phyloP scores from a whole-genome alignment of 1,139 yeast species.

The Hyphopichia fennica region DNA sequence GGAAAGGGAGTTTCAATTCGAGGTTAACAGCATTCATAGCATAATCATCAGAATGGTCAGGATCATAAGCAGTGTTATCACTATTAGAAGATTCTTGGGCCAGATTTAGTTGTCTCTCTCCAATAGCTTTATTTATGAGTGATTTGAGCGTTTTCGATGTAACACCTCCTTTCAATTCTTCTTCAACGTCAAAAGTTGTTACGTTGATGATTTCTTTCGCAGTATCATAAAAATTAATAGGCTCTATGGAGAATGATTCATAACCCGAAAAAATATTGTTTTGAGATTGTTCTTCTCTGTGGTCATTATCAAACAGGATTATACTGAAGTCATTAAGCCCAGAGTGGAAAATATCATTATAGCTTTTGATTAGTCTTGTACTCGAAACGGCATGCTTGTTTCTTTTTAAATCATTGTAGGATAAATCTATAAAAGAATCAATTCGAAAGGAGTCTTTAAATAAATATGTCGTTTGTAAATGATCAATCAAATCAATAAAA shows the following conservation, averaged over 20 bases:
- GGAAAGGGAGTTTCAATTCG: conserved; percentile 77
- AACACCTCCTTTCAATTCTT: conserved; percentile 41
- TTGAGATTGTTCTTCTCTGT: background rate
- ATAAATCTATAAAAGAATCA: conserved; percentile 40
- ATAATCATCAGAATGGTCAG: conserved; percentile 46
- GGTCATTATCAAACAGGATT: conserved; percentile 17
- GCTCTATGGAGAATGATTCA: conserved; percentile 30
- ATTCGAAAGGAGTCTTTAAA: conserved; percentile 47
- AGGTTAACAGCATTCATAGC: conserved; percentile 52
- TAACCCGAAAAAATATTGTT: background rate
- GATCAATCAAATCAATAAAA: conserved; percentile 46
- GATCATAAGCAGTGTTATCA: conserved; percentile 26
- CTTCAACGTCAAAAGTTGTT: conserved; percentile 62
- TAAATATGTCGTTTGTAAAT: conserved; percentile 56
- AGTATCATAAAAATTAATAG: conserved; percentile 52
- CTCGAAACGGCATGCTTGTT: conserved; percentile 32
- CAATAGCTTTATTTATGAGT: conserved; percentile 40
- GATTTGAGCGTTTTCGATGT: conserved; percentile 34
- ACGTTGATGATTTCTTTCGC: conserved; percentile 66
- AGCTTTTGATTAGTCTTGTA: conserved; percentile 26
- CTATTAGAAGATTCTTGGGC: conserved; percentile 7
- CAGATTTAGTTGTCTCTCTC: conserved; percentile 17
- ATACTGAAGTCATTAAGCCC: conserved; percentile 5
- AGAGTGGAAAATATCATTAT: conserved; percentile 18
- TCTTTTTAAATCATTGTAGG: conserved; percentile 35